Conservation (phyloP, 495 filamentous ascomycete genomes). For the Polyplosphaeria fusca region DNA sequence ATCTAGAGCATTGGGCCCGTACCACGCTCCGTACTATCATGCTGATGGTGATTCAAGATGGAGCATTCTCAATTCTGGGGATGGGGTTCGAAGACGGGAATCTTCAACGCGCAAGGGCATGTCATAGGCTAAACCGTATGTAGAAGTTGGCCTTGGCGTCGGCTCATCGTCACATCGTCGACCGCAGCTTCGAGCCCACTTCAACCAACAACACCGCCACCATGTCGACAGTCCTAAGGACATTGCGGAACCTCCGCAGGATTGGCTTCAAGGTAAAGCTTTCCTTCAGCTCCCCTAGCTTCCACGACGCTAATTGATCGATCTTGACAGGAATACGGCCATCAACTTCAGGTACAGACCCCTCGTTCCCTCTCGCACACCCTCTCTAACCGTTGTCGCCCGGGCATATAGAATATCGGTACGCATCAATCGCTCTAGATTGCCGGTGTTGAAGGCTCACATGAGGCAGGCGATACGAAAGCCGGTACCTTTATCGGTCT, state of each 20-base stretch:
- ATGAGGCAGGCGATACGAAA: slow-evolving; percentile 86
- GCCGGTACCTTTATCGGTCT: slow-evolving; percentile 79
- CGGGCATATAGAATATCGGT: slow-evolving; percentile 62
- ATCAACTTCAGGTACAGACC: slow-evolving; percentile 81
- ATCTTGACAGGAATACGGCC: slow-evolving; percentile 67
- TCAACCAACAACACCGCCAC: slow-evolving; percentile 36
- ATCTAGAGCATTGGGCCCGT: slow-evolving; percentile 17
- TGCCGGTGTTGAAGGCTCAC: slow-evolving; percentile 1
- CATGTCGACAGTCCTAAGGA: slow-evolving; percentile 92
- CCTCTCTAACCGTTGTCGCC: slow-evolving; percentile 11
- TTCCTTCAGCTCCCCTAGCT: neutral
- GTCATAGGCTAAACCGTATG: no score
- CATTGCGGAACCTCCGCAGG: slow-evolving; percentile 77
- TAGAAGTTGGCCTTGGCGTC: no score
- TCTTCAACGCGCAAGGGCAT: no score
- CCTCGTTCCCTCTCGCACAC: neutral
- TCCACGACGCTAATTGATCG: slow-evolving; percentile 41
- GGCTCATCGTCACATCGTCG: slow-evolving; percentile 6
- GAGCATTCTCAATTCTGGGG: no score
- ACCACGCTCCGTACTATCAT: slow-evolving; percentile 36
- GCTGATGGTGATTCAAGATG: no score
- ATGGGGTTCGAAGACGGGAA: no score
- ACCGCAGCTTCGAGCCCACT: slow-evolving; percentile 3
- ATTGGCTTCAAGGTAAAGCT: slow-evolving; percentile 76
- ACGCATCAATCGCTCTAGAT: neutral